phyloP scores from a whole-genome alignment of 2,329 filamentous ascomycete genomes.

The Xylariaceae sp. region DNA sequence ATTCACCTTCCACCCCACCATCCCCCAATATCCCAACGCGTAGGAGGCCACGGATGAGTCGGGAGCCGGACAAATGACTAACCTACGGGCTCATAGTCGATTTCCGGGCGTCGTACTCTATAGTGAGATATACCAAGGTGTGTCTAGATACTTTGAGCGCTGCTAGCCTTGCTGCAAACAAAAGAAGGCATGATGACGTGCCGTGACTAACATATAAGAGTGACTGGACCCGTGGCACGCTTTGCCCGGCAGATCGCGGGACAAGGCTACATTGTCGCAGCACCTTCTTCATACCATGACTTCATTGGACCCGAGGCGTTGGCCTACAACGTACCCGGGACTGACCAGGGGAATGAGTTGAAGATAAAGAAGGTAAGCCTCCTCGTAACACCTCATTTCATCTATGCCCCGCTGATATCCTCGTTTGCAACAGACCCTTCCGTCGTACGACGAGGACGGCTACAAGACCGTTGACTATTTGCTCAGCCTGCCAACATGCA shows the following conservation, averaged over 20 bases:
- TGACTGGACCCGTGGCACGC: slow-evolving; percentile 84
- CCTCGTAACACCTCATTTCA: slow-evolving; percentile 4
- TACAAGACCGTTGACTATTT: slow-evolving; percentile 66
- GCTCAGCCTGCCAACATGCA: slow-evolving; percentile 72
- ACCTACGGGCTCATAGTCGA: slow-evolving; percentile 39
- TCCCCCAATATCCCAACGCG: slow-evolving; percentile 83
- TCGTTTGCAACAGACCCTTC: slow-evolving; percentile 59
- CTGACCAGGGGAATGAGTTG: slow-evolving; percentile 81
- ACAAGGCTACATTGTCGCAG: slow-evolving; percentile 90
- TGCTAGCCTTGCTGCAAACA: not conserved
- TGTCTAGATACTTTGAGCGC: slow-evolving; percentile 40
- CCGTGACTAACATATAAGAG: slow-evolving; percentile 41
- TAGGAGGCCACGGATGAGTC: slow-evolving; percentile 40
- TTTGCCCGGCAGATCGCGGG: slow-evolving; percentile 90
- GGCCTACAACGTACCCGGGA: slow-evolving; percentile 83
- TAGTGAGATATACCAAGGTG: slow-evolving; percentile 94
- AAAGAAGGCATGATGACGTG: not conserved
- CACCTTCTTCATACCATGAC: slow-evolving; percentile 89
- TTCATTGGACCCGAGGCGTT: slow-evolving; percentile 83
- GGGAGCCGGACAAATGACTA: slow-evolving; percentile 10
- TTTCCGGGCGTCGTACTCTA: slow-evolving; percentile 89
- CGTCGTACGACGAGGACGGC: slow-evolving; percentile 82
- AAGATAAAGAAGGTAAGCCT: slow-evolving; percentile 71
- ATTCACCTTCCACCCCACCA: slow-evolving; percentile 82
- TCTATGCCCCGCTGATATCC: slow-evolving; percentile 2